Percentiles rank a stretch among this genome's conserved stretches.
These are phyloP conservation scores for Tetrapisispora iriomotensis DNA, from an alignment of 805 yeast genomes.

Conservation along the genomic window DNA sequence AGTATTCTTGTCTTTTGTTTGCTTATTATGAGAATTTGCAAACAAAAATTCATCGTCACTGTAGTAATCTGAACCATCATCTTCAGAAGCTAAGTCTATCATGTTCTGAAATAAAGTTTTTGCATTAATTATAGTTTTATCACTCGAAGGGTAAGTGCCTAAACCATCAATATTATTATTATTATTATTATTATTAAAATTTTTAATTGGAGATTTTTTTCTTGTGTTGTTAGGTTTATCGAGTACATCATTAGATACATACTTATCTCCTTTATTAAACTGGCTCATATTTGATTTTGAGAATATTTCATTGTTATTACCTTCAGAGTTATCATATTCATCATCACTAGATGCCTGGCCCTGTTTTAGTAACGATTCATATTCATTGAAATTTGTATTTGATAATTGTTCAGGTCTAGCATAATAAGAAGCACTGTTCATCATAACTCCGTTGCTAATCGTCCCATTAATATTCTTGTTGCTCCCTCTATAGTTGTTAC, in stretches of 20 bases:
- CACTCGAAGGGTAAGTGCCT: neutral
- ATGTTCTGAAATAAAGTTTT: neutral
- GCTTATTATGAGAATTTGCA: neutral
- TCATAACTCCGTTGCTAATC: too few relatives aligned
- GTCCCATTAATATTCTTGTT: neutral
- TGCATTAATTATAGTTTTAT: too few relatives aligned
- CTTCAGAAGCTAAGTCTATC: neutral
- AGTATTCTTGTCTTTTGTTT: neutral
- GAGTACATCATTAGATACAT: neutral
- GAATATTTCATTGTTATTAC: too few relatives aligned
- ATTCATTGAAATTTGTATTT: neutral
- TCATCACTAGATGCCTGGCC: conserved; percentile 37
- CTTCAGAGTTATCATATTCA: conserved; percentile 12
- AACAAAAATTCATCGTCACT: conserved; percentile 8
- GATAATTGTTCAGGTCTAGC: neutral
- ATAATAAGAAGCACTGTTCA: neutral
- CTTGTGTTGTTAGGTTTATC: neutral
- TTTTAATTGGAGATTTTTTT: neutral
- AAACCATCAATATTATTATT: neutral
- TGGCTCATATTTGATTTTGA: too few relatives aligned
- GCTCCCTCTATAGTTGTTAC: neutral
- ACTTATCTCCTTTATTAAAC: too few relatives aligned
- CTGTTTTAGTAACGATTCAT: conserved; percentile 18
- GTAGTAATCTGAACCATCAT: conserved; percentile 6
- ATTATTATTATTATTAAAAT: neutral